Base-by-base conservation (phyloP, 805 yeast genomes). In the Nakazawaea populi region DNA sequence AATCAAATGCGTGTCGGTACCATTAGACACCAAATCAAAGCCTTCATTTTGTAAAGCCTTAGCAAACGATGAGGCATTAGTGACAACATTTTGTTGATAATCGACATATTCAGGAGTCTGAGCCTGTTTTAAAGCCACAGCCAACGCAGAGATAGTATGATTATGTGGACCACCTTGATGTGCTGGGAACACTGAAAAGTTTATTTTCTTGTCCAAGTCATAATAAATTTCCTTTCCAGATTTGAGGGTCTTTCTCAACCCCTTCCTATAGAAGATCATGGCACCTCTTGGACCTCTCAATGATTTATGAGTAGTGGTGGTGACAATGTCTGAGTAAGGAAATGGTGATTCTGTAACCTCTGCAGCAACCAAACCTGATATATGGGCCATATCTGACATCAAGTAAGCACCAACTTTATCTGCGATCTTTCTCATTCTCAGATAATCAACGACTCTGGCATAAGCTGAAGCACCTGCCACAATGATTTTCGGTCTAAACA, bases 111-210 rank as follows among this genome's bases (percentile, higher is more conserved):
- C 97, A 38, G 96, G 96, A 44, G 92, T 77, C 48, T 80, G 75
- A 52, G 96, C 91, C 76, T 92, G 98, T 66, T 89, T 89, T 63
- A 92, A 79, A 38, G 98, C 98, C 52, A 90, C 92, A 34, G 98
- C 96, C 60, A 92, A 77, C 24, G 98, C 98, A 56, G 96, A 83
- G 64, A 92, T 92, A 61, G 98, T 92, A 73, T 92, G 97, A 76
- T 92, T 92, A 72, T 92, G 98, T 59, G 99, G 99, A 66, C 99
- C 99, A 76, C 99, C 99, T 77, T 92, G 99, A 71, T 92, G 98
- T 57, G 96, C 98, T 60, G 99, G 99, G 88, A 92, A 92, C 51
- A 92, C 98, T 34, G 97, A 89, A 67, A 92, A 92, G 79, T 92
- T 92, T 72, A 92, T 90, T 67, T 83, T 86, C 66, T 83, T 82